These are phyloP conservation scores for Leccinellum rugosiceps DNA, from an alignment of 768 basidiomycete genomes.

Conservation along the genomic window DNA sequence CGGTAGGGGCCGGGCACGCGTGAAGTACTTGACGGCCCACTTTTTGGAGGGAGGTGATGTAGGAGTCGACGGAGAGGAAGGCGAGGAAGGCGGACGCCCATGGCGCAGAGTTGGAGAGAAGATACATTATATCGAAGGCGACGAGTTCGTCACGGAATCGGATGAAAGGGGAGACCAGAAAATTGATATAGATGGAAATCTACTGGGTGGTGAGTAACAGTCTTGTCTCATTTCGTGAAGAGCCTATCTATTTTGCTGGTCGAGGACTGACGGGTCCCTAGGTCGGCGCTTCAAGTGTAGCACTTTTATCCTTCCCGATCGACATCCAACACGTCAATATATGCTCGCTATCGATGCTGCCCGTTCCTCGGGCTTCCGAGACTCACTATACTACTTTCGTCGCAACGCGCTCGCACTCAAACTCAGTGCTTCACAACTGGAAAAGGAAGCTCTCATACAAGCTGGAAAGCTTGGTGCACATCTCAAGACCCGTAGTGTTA, in stretches of 20 bases:
- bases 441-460: constrained; percentile 90
- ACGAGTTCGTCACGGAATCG: constrained; percentile 82
- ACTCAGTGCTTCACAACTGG: constrained; percentile 81
- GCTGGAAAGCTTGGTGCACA: constrained; percentile 87
- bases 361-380: constrained; percentile 91
- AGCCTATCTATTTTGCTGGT: neutral
- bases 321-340: constrained; percentile 82
- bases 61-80: constrained; percentile 39
- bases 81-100: constrained; percentile 51
- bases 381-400: constrained; percentile 97
- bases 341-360: constrained; percentile 98
- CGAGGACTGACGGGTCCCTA: constrained; percentile 28
- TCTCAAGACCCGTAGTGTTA: constrained; percentile 87
- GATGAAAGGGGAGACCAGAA: constrained; percentile 89
- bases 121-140: constrained; percentile 77
- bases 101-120: constrained; percentile 73
- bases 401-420: constrained; percentile 89
- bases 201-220: constrained; percentile 70
- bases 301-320: constrained; percentile 83
- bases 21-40: constrained; percentile 29
- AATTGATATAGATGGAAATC: constrained; percentile 79
- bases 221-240: neutral
- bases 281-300: constrained; percentile 85
- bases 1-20: constrained; percentile 40
- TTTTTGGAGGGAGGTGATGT: constrained; percentile 34